Base-by-base conservation (phyloP, 495 filamentous ascomycete species). In the Filosporella fistucella region DNA sequence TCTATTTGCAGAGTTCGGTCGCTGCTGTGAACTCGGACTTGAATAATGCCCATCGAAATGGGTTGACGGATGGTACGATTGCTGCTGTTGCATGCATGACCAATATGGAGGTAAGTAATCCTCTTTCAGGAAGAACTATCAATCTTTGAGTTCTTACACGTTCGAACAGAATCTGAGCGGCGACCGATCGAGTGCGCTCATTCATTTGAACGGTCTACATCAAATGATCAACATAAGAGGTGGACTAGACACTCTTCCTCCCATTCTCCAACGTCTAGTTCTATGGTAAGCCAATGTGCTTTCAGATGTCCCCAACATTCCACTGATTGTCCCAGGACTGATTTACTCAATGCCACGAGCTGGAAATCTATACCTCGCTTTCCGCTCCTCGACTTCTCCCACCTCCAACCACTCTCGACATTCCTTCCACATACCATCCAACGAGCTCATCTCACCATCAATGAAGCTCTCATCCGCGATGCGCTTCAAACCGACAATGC, bases 21-120 rank as follows among this genome's bases (percentile, higher is more conserved):
- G n/a, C n/a, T 8, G 28, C 28, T n/a, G 28, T 30, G 28, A 30
- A 30, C n/a, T n/a, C 8, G 8, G 28, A 30, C 8, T 8, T 30
- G 8, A 2, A 4, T 16, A 6, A 17, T 4, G n/a, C n/a, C n/a
- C n/a, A n/a, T n/a, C n/a, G n/a, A n/a, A 21, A 21, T 4, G n/a
- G 14, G 12, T 11, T 39, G 12, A 17, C 36, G 14, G 36, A 39
- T 22, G 14, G 36, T 18, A 39, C 36, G 4, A 22, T 39, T 17
- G 36, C 36, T 17, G 36, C 36, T 39, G 36, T 39, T 11, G 36
- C 36, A 39, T 39, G 36, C 12, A 4, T 39, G 36, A 39, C 36
- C 18, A 39, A 39, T 22, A 39, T 39, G 36, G 36, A 39, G 36
- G 36, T 18, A 39, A 4, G 18, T 16, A 2, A 17, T 39, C 14